Percentiles rank a stretch among this genome's conserved stretches.
phyloP scores from a whole-genome alignment of 2,329 filamentous ascomycete genomes.

The Thermomyces lanuginosus region DNA sequence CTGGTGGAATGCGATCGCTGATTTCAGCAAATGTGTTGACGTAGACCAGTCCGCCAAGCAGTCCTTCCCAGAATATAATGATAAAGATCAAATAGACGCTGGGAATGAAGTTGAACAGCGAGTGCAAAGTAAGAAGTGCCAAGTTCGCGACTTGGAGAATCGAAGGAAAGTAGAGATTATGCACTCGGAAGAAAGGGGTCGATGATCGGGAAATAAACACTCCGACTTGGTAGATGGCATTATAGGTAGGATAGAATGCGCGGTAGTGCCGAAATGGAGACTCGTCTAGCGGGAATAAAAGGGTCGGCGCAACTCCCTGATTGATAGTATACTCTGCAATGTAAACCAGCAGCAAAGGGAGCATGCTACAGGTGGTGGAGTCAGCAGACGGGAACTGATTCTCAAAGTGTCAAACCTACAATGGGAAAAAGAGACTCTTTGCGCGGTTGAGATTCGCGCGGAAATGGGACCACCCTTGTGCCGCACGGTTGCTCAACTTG shows the following conservation, averaged over 20 bases:
- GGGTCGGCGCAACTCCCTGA: slow-evolving; percentile 76
- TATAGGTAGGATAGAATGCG: slow-evolving; percentile 87
- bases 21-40: slow-evolving; percentile 95
- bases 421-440: slow-evolving; percentile 53
- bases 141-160: slow-evolving; percentile 71
- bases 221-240: slow-evolving; percentile 83
- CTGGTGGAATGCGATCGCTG: slow-evolving; percentile 57
- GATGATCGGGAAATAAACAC: slow-evolving; percentile 91
- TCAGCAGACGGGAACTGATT: not conserved
- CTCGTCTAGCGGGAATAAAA: slow-evolving; percentile 63
- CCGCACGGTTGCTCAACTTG: slow-evolving; percentile 5
- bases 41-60: slow-evolving; percentile 82
- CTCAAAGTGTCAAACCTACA: slow-evolving; percentile 28
- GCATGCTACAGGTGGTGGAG: slow-evolving; percentile 42
- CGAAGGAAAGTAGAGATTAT: slow-evolving; percentile 64
- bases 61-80: slow-evolving; percentile 83
- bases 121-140: slow-evolving; percentile 54
- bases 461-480: slow-evolving; percentile 23
- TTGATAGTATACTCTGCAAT: slow-evolving; percentile 96
- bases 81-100: slow-evolving; percentile 72
- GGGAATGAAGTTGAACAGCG: slow-evolving; percentile 65
- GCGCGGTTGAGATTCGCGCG: slow-evolving; percentile 46
- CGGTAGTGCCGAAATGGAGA: slow-evolving; percentile 70
- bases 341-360: slow-evolving; percentile 81
- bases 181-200: slow-evolving; percentile 70